These are phyloP conservation scores for Chlorella variabilis DNA, from an alignment of 163 green algal species.

Conservation along the genomic window DNA sequence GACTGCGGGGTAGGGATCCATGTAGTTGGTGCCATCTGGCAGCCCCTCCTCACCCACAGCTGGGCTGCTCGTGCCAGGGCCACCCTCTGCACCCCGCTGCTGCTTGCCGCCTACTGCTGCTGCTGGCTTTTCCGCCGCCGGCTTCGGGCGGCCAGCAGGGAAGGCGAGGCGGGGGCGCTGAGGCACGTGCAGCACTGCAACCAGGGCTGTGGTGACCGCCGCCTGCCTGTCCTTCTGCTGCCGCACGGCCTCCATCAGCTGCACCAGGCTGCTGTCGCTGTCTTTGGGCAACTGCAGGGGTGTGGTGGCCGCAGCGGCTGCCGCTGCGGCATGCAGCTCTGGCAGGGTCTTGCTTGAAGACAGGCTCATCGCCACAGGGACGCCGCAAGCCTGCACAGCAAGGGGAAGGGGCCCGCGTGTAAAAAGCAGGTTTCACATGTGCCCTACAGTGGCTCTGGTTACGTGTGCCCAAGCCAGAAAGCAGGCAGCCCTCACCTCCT, in stretches of 20 bases:
- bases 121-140: background rate
- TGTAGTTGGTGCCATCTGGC: slow-evolving; percentile 12
- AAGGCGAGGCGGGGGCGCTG: slow-evolving; percentile 33
- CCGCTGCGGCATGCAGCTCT: slow-evolving; percentile 18
- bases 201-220: slow-evolving; percentile 40
- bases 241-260: slow-evolving; percentile 36
- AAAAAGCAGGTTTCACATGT: no score
- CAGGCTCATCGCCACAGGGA: slow-evolving; percentile 40
- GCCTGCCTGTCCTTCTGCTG: slow-evolving; percentile 26
- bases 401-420: no score
- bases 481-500: slow-evolving; percentile 32
- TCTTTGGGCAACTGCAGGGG: background rate
- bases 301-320: background rate
- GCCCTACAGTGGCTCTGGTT: no score
- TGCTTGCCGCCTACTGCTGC: background rate
- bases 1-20: slow-evolving; percentile 39
- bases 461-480: no score
- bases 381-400: slow-evolving; percentile 46
- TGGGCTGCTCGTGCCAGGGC: background rate
- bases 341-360: background rate
- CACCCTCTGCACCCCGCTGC: background rate
- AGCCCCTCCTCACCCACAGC: background rate
- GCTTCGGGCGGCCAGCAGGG: background rate
- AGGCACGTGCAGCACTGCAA: slow-evolving; percentile 28
- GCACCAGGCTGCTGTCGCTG: slow-evolving; percentile 28